Conservation (phyloP, 441 rosid species). For the Jatropha multifida region DNA sequence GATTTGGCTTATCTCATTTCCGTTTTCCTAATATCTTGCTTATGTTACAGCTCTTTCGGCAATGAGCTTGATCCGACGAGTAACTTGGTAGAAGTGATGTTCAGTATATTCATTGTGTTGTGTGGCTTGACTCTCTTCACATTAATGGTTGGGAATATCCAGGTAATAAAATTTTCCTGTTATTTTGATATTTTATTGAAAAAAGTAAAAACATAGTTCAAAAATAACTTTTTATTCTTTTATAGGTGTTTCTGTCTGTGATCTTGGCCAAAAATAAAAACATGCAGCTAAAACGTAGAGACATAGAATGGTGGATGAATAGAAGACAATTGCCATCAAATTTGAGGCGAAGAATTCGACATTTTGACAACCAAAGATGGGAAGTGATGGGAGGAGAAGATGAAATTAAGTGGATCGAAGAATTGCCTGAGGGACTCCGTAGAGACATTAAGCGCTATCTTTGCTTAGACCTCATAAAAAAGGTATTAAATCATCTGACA, state of each 20-base stretch:
- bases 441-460: conserved; percentile 75
- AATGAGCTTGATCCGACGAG: conserved; percentile 67
- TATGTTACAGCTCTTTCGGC: conserved; percentile 51
- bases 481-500: conserved; percentile 35
- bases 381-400: conserved; percentile 58
- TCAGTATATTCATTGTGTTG: conserved; percentile 64
- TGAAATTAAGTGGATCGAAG: conserved; percentile 56
- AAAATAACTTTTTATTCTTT: background rate
- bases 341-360: conserved; percentile 58
- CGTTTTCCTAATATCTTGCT: background rate
- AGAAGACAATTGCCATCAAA: conserved; percentile 68
- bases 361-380: conserved; percentile 67
- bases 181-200: background rate
- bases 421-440: conserved; percentile 75
- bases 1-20: too few species aligned
- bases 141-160: conserved; percentile 66
- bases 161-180: conserved; percentile 37
- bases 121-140: conserved; percentile 72
- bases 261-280: conserved; percentile 61
- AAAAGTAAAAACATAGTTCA: background rate
- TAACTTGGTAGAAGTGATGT: conserved; percentile 52
- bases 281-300: conserved; percentile 62
- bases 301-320: conserved; percentile 86
- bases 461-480: conserved; percentile 64
- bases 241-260: conserved; percentile 57